Percentiles rank a stretch among this genome's conserved stretches.
Evolutionary conservation across 805 yeast genomes (phyloP).

Genomic region (Saccharomycopsis sp.): DNA sequence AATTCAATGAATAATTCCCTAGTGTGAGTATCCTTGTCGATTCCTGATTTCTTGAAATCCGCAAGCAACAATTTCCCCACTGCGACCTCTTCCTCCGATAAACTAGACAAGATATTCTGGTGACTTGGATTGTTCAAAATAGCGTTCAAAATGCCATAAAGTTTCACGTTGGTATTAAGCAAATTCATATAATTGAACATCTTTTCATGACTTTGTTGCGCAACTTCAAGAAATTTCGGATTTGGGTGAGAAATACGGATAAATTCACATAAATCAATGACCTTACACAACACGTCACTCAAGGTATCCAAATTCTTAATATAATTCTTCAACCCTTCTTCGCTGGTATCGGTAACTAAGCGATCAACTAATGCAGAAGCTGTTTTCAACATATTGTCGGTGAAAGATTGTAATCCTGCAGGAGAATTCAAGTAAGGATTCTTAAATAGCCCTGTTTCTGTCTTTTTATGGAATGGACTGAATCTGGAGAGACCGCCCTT

Average conservation of each 20-base stretch:
- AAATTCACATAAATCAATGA: slow-evolving; percentile 90
- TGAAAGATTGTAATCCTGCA: slow-evolving; percentile 60
- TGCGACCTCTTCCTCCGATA: slow-evolving; percentile 68
- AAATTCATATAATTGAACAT: slow-evolving; percentile 93
- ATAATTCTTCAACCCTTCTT: slow-evolving; percentile 40
- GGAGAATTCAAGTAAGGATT: slow-evolving; percentile 68
- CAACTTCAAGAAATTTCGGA: slow-evolving; percentile 60
- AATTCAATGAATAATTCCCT: slow-evolving; percentile 66
- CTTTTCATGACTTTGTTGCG: slow-evolving; percentile 80
- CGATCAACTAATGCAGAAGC: slow-evolving; percentile 57
- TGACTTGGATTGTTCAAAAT: slow-evolving; percentile 41
- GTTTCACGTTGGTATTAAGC: slow-evolving; percentile 72
- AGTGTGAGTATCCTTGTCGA: slow-evolving; percentile 61
- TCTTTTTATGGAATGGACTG: slow-evolving; percentile 26
- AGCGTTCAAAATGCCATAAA: slow-evolving; percentile 53
- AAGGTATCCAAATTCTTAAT: slow-evolving; percentile 70
- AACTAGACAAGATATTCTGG: slow-evolving; percentile 25
- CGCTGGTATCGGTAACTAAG: slow-evolving; percentile 43
- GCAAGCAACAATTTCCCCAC: slow-evolving; percentile 76
- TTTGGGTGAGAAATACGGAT: slow-evolving; percentile 84
- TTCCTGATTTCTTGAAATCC: slow-evolving; percentile 89
- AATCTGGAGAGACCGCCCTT: slow-evolving; percentile 14
- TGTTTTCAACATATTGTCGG: slow-evolving; percentile 51
- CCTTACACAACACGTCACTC: slow-evolving; percentile 85
- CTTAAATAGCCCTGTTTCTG: slow-evolving; percentile 58